Percentiles rank a stretch among this genome's conserved stretches.
Evolutionary conservation across 257 asterid genomes (phyloP).

Genomic region (Solanum tarijense): DNA sequence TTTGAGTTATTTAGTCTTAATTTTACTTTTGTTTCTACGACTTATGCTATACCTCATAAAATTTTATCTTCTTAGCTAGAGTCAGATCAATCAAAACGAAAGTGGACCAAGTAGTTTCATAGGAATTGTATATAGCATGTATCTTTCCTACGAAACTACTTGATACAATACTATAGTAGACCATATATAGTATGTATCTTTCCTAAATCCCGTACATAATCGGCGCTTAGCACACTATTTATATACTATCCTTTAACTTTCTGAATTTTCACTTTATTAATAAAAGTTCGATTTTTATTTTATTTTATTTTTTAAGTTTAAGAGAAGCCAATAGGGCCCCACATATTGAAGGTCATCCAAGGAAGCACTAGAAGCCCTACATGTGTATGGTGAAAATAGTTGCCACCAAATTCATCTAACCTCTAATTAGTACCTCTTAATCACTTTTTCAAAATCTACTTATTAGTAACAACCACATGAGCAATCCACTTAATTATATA

Average conservation of each 20-base stretch:
- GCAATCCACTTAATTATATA: conserved; percentile 6
- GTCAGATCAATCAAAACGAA: neutral
- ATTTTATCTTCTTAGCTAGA: neutral
- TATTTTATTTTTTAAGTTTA: fast-evolving
- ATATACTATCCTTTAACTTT: neutral
- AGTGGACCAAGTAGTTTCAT: neutral
- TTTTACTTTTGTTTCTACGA: neutral
- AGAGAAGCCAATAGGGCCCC: neutral
- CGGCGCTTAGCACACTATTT: neutral
- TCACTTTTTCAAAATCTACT: neutral
- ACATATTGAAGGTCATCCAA: neutral
- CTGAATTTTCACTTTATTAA: neutral
- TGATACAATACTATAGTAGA: too few relatives aligned
- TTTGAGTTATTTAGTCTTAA: neutral
- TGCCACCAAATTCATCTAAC: conserved; percentile 14
- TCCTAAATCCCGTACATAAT: neutral
- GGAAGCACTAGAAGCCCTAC: conserved; percentile 7
- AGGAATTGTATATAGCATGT: neutral
- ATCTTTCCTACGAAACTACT: too few relatives aligned
- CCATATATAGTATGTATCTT: too few relatives aligned
- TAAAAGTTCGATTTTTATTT: neutral
- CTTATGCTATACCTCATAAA: neutral
- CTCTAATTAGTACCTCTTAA: conserved; percentile 1
- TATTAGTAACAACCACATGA: conserved; percentile 20
- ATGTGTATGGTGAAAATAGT: conserved; percentile 12